Percentiles rank a stretch among this genome's conserved stretches.
phyloP scores from a whole-genome alignment of 345 rosid species.

The Anacardium occidentale region DNA sequence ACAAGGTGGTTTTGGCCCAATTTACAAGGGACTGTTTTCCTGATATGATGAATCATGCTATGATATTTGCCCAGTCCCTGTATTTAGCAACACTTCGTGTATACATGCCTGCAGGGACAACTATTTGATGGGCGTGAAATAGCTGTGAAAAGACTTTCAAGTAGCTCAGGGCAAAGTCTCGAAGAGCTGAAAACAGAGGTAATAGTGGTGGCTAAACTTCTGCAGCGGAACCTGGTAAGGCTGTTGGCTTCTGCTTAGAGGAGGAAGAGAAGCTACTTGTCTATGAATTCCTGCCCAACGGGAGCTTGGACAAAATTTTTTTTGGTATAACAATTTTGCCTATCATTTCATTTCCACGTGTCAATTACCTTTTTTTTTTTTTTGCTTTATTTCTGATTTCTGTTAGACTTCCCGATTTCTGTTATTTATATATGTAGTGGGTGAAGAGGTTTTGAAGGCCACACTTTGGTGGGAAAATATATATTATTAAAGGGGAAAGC shows the following conservation, averaged over 20 bases:
- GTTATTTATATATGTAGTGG: too few relatives aligned
- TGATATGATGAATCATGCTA: not conserved
- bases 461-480: too few relatives aligned
- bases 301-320: conserved; percentile 41
- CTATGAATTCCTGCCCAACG: conserved; percentile 43
- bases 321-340: conserved; percentile 26
- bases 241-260: conserved; percentile 40
- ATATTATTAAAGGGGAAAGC: too few relatives aligned
- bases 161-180: conserved; percentile 33
- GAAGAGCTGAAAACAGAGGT: conserved; percentile 44
- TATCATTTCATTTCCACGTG: not conserved
- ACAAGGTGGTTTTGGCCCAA: conserved; percentile 45
- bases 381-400: too few relatives aligned
- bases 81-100: not conserved
- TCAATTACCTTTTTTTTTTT: not conserved
- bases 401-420: too few relatives aligned
- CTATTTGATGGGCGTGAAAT: conserved; percentile 28
- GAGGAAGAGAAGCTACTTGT: conserved; percentile 44
- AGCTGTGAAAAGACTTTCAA: conserved; percentile 39
- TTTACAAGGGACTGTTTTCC: conserved; percentile 28
- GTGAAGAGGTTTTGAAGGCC: too few relatives aligned
- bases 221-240: conserved; percentile 47
- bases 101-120: conserved; percentile 27
- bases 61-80: not conserved
- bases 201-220: conserved; percentile 32